Conservation (phyloP, 2,329 filamentous ascomycete species). For the Alternaria sp. region DNA sequence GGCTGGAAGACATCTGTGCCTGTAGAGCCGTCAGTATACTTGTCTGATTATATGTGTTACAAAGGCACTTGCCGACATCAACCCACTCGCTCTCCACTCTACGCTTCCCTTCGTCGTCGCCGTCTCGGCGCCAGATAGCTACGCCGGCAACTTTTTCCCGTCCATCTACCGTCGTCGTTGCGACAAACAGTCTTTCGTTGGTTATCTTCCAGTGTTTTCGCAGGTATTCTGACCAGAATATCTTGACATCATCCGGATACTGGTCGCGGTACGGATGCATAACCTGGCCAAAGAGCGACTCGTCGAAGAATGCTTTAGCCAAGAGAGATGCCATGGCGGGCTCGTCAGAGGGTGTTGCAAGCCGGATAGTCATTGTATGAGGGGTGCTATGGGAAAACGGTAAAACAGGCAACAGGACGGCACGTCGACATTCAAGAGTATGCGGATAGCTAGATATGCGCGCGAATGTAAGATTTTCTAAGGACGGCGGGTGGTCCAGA, state of each 20-base stretch:
- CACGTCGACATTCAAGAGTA: too few relatives aligned
- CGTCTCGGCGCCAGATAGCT: conserved; percentile 37
- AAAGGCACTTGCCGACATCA: conserved; percentile 22
- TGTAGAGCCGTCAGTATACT: neutral
- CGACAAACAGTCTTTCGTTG: conserved; percentile 22
- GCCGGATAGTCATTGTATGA: conserved; percentile 29
- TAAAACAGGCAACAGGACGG: neutral
- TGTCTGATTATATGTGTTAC: neutral
- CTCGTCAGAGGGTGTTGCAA: conserved; percentile 28
- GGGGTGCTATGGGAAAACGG: neutral
- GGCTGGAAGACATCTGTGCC: conserved; percentile 14
- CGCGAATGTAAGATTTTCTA: neutral
- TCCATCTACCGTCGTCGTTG: conserved; percentile 9
- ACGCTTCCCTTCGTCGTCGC: conserved; percentile 25
- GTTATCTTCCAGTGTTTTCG: conserved; percentile 27
- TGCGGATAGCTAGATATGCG: neutral
- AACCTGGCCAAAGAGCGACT: conserved; percentile 37
- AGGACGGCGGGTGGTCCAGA: neutral
- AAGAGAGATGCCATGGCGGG: conserved; percentile 29
- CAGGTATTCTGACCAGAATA: conserved; percentile 35
- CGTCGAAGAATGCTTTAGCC: conserved; percentile 41
- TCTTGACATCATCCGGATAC: conserved; percentile 35
- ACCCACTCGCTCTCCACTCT: conserved; percentile 19
- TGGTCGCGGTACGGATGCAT: conserved; percentile 39
- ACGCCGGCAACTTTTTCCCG: conserved; percentile 28